A percentile compares a stretch with the other conserved stretches of the same genome.
phyloP scores from a whole-genome alignment of 176 grass and related monocot genomes.

The Carex scoparia region DNA sequence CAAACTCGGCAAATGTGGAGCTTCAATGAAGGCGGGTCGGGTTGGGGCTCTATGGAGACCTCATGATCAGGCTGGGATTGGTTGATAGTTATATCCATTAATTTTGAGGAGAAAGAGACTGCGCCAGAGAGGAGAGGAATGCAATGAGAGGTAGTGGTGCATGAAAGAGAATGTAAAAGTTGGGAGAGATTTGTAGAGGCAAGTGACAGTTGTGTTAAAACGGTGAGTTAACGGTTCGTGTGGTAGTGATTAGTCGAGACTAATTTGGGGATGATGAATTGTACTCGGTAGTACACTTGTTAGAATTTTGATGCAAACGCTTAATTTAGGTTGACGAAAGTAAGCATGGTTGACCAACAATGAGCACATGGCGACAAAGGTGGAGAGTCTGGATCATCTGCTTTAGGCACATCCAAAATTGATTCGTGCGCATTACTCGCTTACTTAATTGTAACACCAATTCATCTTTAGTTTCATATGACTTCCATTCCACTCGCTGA shows the following conservation, averaged over 20 bases:
- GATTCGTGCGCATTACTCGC: too few relatives aligned
- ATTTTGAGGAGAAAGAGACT: neutral
- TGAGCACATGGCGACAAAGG: neutral
- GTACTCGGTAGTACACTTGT: conserved; percentile 11
- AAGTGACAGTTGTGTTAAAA: conserved; percentile 1
- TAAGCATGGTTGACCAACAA: neutral
- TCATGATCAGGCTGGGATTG: neutral
- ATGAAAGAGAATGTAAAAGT: neutral
- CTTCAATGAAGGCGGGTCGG: neutral
- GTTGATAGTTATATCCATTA: neutral
- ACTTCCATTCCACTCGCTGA: too few relatives aligned
- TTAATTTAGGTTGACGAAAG: neutral
- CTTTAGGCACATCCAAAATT: too few relatives aligned
- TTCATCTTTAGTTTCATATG: too few relatives aligned
- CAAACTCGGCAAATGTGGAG: conserved; percentile 71
- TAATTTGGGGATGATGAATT: conserved; percentile 13
- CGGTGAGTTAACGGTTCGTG: conserved; percentile 13
- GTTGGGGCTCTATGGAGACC: neutral
- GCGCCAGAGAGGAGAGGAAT: neutral
- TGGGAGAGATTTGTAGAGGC: neutral
- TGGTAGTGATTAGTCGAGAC: neutral
- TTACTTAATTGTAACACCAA: too few relatives aligned
- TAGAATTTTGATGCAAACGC: neutral
- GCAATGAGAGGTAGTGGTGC: neutral
- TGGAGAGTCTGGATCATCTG: neutral